A percentile compares a stretch with the other conserved stretches of the same genome.
phyloP scores from a whole-genome alignment of 805 yeast species.

The Priceomyces carsonii region DNA sequence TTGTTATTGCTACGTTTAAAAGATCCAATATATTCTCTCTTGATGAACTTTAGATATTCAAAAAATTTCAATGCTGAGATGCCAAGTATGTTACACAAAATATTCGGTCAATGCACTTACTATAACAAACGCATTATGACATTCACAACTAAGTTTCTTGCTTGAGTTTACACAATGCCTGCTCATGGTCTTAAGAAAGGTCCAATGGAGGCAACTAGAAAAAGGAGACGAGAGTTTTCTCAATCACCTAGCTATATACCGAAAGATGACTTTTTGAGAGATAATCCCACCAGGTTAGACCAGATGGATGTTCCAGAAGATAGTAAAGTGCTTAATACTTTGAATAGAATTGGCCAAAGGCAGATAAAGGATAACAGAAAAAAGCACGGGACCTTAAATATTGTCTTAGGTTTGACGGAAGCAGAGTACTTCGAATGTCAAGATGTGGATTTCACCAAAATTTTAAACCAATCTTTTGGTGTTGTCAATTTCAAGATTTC shows the following conservation, averaged over 20 bases:
- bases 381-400: constrained; percentile 9
- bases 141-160: too few species aligned
- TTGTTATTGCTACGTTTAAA: too few species aligned
- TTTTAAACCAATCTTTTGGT: constrained; percentile 20
- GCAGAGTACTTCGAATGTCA: constrained; percentile 21
- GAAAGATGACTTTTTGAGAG: constrained; percentile 4
- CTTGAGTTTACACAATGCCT: too few species aligned
- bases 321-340: constrained; percentile 23
- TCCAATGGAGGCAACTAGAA: constrained; percentile 5
- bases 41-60: constrained; percentile 3
- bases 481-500: constrained; percentile 23
- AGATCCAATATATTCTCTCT: too few species aligned
- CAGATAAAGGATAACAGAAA: neutral
- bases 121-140: too few species aligned
- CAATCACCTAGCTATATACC: constrained; percentile 1
- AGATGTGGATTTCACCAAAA: constrained; percentile 10
- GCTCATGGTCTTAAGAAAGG: too few species aligned
- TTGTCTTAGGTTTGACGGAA: constrained; percentile 23
- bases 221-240: constrained; percentile 7
- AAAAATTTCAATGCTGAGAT: constrained; percentile 12
- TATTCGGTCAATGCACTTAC: constrained; percentile 3
- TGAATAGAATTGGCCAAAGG: constrained; percentile 16
- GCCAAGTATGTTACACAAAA: constrained; percentile 11
- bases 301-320: constrained; percentile 21
- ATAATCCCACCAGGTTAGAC: too few species aligned